Base-by-base conservation (phyloP, 2,329 filamentous ascomycete species). In the Apiospora koreana region DNA sequence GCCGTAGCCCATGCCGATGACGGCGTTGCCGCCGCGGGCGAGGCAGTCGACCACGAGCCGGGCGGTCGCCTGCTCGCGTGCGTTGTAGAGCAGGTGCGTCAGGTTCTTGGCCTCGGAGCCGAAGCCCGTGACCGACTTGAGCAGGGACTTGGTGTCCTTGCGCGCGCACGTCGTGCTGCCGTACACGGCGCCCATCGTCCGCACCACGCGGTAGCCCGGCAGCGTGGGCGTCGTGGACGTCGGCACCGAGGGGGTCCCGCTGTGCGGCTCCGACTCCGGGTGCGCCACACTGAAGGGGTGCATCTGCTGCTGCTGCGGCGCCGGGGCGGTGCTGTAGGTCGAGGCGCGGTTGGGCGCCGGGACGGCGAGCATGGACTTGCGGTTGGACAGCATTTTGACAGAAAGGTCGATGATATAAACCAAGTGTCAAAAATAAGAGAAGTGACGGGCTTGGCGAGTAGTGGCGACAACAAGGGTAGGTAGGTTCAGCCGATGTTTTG, bases 81-180 rank as follows among this genome's bases (percentile, higher is more conserved):
- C 74, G 58, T 71, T 70, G 70, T 77, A 76, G 46, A 72, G 70
- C 67, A 74, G 71, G 64, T 76, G 74, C 43, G 75, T 77, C 14
- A 77, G 62, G 67, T 25, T 70, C 69, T 71, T 72, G 23, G 71
- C 72, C 71, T 77, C 76, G 70, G 48, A 67, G 25, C 73, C 75
- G n/a, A 48, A 54, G 1, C 68, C 64, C 1, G 67, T 67, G 28
- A 68, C 38, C 25, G 66, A 64, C 54, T 76, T 76, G 5, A 75
- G 66, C 2, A 76, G 70, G 10, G 75, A 70, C 54, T 76, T 77
- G 28, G 73, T 71, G 69, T 76, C 76, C 65, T 75, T 75, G 62
- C 72, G 70, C 25, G 75, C 73, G 69, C 74, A 75, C n/a, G 72
- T 72, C 6, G 72, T 73, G 23, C 69, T 69, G 23, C 76, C 76